Conservation (phyloP, 352 stramenopile species). For the Thalassiosira mediterranea region DNA sequence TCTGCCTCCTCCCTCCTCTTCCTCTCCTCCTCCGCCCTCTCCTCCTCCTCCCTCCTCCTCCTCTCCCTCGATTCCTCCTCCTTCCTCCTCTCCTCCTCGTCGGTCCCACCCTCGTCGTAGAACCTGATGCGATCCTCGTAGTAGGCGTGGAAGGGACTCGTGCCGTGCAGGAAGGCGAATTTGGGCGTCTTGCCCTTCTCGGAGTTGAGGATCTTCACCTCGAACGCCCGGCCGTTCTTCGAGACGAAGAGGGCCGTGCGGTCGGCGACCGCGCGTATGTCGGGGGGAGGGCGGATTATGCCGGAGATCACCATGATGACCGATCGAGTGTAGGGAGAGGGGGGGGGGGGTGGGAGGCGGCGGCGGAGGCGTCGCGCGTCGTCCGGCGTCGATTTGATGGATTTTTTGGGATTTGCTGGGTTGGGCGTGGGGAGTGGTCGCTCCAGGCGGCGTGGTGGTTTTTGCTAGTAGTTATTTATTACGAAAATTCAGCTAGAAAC, state of each 20-base stretch:
- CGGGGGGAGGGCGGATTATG: conserved; percentile 95
- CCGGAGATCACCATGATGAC: conserved; percentile 72
- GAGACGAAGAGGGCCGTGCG: conserved; percentile 98
- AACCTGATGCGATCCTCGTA: conserved; percentile 96
- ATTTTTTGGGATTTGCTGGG: too few species aligned
- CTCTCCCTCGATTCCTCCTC: too few species aligned
- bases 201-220: conserved; percentile 92
- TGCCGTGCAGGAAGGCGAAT: conserved; percentile 95
- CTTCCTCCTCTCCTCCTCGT: conserved; percentile 66
- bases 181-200: conserved; percentile 94
- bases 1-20: conserved; percentile 32
- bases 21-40: too few species aligned
- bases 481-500: too few species aligned
- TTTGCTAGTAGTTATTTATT: too few species aligned
- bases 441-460: too few species aligned
- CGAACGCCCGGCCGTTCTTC: conserved; percentile 96
- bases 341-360: too few species aligned
- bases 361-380: too few species aligned
- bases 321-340: too few species aligned
- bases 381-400: too few species aligned
- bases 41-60: conserved; percentile 52
- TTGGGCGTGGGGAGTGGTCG: too few species aligned
- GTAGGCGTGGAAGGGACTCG: conserved; percentile 97
- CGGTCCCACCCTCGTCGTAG: conserved; percentile 75
- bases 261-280: conserved; percentile 97